Conservation (phyloP, 225 moss, liverwort and hornwort genomes). For the Ulota crispa region DNA sequence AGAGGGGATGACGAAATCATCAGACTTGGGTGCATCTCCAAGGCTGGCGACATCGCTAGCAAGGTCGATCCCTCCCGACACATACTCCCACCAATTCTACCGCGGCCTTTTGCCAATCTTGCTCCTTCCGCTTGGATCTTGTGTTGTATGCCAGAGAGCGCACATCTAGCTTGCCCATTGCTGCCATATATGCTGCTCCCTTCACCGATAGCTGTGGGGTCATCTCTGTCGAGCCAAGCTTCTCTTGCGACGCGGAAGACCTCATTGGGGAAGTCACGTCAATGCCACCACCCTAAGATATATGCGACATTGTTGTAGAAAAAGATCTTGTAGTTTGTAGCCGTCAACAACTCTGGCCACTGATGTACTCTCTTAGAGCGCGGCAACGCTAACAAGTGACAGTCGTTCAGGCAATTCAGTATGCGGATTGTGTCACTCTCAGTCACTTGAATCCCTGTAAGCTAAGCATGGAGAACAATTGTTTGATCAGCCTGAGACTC, state of each 20-base stretch:
- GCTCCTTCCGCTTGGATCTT: too few species aligned
- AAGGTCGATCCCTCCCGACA: too few species aligned
- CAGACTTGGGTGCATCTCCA: too few species aligned
- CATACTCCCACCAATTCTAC: too few species aligned
- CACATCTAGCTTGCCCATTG: too few species aligned
- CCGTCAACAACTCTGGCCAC: not conserved
- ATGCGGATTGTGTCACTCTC: too few species aligned
- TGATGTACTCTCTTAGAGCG: not conserved
- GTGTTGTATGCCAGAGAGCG: too few species aligned
- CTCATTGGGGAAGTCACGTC: not conserved
- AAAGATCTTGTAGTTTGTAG: not conserved
- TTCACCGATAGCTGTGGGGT: fast-evolving
- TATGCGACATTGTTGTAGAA: not conserved
- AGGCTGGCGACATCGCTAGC: too few species aligned
- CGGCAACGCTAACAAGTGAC: not conserved
- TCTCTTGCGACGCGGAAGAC: not conserved
- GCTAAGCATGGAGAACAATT: not conserved
- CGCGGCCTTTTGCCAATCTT: too few species aligned
- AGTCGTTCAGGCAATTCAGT: not conserved
- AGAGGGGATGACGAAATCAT: too few species aligned
- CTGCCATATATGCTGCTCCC: too few species aligned
- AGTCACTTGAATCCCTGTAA: not conserved
- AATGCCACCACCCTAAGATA: not conserved
- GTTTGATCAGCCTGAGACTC: not conserved
- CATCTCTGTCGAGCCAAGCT: not conserved